Conservation (phyloP, 2,329 filamentous ascomycete genomes). For the Hypomyces rosellus region DNA sequence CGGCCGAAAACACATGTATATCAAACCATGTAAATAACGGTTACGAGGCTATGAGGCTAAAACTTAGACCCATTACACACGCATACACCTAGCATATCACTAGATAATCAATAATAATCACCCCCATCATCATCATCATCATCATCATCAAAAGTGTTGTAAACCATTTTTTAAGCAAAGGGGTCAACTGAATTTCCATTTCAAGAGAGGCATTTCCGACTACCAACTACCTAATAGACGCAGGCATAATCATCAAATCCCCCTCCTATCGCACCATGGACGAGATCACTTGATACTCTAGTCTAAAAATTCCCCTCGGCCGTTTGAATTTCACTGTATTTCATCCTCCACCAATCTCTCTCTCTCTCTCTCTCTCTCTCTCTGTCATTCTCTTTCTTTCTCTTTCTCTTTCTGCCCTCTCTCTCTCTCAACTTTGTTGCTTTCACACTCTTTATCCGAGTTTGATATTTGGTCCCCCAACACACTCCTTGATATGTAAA, state of each 20-base stretch:
- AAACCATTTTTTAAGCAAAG: not conserved
- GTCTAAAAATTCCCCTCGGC: conserved; percentile 9
- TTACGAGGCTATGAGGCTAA: no score
- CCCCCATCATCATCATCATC: not conserved
- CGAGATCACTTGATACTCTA: conserved; percentile 31
- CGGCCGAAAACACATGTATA: no score
- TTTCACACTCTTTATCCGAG: conserved; percentile 21
- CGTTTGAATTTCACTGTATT: conserved; percentile 1
- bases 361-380: not conserved
- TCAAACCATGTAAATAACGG: no score
- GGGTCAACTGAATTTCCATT: not conserved
- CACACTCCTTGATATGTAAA: no score
- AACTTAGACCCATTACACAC: not conserved
- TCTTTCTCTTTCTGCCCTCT: not conserved
- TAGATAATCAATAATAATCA: not conserved
- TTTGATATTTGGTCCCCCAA: conserved; percentile 3
- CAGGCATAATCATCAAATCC: not conserved
- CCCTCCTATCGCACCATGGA: conserved; percentile 13
- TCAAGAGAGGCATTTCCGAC: not conserved
- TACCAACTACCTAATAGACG: not conserved
- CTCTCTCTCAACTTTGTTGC: not conserved
- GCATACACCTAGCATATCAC: not conserved
- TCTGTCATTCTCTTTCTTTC: not conserved
- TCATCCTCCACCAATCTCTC: not conserved
- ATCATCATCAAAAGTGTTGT: not conserved